Conservation (phyloP, 1,284 basidiomycete species). For the Fistulinella cinereoalba region DNA sequence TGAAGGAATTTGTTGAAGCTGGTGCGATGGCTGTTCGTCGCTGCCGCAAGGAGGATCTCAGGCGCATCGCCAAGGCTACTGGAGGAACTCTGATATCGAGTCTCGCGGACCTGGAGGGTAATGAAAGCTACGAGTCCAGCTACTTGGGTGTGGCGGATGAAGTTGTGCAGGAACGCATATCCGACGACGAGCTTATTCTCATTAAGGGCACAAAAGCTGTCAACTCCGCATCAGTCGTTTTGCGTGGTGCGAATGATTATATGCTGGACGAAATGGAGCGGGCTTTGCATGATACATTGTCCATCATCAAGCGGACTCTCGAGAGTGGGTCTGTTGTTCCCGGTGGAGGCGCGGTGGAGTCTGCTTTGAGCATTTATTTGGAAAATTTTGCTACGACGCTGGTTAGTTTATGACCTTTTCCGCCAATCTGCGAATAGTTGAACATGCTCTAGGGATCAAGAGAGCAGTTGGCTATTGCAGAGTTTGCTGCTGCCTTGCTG, state of each 20-base stretch:
- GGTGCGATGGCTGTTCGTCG: slow-evolving; percentile 98
- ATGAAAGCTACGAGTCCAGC: slow-evolving; percentile 94
- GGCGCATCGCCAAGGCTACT: slow-evolving; percentile 96
- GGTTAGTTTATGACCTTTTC: slow-evolving; percentile 50
- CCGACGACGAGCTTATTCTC: slow-evolving; percentile 98
- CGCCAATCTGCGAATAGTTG: not conserved
- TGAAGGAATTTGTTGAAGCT: slow-evolving; percentile 99
- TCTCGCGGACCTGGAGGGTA: slow-evolving; percentile 95
- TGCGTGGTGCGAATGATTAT: slow-evolving; percentile 98
- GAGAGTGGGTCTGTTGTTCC: slow-evolving; percentile 97
- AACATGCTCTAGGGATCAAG: slow-evolving; percentile 74
- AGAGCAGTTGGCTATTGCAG: slow-evolving; percentile 98
- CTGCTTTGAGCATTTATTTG: slow-evolving; percentile 94
- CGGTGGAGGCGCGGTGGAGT: slow-evolving; percentile 97
- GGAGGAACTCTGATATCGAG: slow-evolving; percentile 93
- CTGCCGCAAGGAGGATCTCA: slow-evolving; percentile 96
- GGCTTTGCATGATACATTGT: slow-evolving; percentile 91
- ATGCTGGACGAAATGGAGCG: slow-evolving; percentile 99
- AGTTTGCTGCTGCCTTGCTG: slow-evolving; percentile 92
- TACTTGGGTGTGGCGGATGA: slow-evolving; percentile 92
- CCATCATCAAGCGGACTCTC: slow-evolving; percentile 94
- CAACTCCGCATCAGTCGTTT: slow-evolving; percentile 88
- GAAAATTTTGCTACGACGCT: slow-evolving; percentile 99
- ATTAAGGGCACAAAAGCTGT: slow-evolving; percentile 98
- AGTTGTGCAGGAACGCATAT: slow-evolving; percentile 94